Conservation (phyloP, 1,284 basidiomycete species). For the Sparassis latifolia region DNA sequence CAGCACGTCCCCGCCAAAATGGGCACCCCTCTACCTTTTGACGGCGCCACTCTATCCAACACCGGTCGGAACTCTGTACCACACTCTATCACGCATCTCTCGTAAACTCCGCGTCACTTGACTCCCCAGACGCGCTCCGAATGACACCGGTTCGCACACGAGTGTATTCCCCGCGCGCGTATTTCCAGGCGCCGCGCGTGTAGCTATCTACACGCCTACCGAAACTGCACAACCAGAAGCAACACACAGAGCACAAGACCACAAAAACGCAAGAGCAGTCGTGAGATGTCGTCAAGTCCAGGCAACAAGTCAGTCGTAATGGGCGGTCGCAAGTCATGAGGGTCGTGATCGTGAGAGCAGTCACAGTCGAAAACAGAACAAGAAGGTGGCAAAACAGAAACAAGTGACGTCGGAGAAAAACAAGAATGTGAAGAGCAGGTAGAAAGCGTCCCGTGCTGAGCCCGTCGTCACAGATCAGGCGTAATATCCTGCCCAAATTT, state of each 20-base stretch:
- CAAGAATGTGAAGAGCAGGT: conserved; percentile 3
- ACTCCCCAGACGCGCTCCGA: conserved; percentile 1
- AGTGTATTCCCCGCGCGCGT: conserved; percentile 1
- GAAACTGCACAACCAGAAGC: not conserved
- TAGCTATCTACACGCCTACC: not conserved
- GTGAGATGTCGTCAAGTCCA: conserved; percentile 8
- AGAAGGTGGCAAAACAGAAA: not conserved
- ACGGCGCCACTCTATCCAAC: not conserved
- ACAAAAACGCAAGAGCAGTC: not conserved
- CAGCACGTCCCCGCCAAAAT: too few species aligned
- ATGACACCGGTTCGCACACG: not conserved
- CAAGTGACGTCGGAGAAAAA: conserved; percentile 1
- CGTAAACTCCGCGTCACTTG: conserved; percentile 23
- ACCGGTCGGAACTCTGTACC: conserved; percentile 11
- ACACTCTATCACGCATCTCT: conserved; percentile 7
- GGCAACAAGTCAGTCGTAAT: conserved; percentile 21
- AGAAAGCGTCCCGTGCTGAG: conserved; percentile 7
- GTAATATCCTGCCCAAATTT: conserved; percentile 24
- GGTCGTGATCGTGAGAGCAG: conserved; percentile 16
- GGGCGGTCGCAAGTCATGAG: conserved; percentile 18
- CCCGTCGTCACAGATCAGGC: conserved; percentile 13
- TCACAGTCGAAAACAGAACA: conserved; percentile 12
- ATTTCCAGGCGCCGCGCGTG: not conserved
- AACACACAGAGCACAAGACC: not conserved
- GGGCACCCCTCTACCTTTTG: too few species aligned